A percentile compares a stretch with the other conserved stretches of the same genome.
These are phyloP conservation scores for Pseudogymnoascus sp. DNA, from an alignment of 2,329 filamentous ascomycete genomes.

Conservation along the genomic window DNA sequence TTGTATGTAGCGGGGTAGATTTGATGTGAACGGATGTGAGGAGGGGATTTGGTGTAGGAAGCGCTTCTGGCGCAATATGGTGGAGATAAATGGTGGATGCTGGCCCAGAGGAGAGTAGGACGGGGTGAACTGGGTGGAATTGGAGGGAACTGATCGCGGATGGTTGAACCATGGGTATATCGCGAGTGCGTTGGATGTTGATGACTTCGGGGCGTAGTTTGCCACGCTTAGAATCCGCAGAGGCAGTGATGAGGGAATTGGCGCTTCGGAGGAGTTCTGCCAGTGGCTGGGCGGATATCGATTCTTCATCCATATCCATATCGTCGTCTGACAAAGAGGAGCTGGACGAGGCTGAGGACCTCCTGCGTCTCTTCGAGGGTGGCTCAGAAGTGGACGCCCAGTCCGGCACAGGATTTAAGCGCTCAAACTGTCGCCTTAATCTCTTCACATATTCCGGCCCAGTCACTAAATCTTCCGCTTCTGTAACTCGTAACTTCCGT, in stretches of 20 bases:
- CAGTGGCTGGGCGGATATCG: slow-evolving; percentile 66
- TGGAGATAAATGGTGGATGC: slow-evolving; percentile 83
- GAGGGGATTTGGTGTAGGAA: slow-evolving; percentile 74
- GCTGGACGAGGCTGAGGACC: slow-evolving; percentile 41
- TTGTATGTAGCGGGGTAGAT: slow-evolving; percentile 74
- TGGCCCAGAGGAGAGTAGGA: slow-evolving; percentile 82
- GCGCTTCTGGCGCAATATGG: slow-evolving; percentile 70
- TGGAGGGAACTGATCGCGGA: slow-evolving; percentile 74
- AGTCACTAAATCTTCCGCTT: slow-evolving; percentile 76
- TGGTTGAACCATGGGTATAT: slow-evolving; percentile 71
- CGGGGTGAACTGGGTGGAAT: slow-evolving; percentile 83
- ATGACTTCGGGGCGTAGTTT: slow-evolving; percentile 80
- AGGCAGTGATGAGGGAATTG: slow-evolving; percentile 50
- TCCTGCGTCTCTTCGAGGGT: slow-evolving; percentile 43
- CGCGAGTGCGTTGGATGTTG: slow-evolving; percentile 81
- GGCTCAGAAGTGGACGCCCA: slow-evolving; percentile 50
- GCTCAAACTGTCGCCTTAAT: slow-evolving; percentile 68
- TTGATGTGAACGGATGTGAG: slow-evolving; percentile 84
- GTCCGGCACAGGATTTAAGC: slow-evolving; percentile 50
- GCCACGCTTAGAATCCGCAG: slow-evolving; percentile 49
- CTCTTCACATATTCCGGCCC: slow-evolving; percentile 79
- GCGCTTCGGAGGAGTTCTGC: slow-evolving; percentile 72
- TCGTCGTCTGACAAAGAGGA: slow-evolving; percentile 34
- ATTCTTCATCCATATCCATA: slow-evolving; percentile 48
- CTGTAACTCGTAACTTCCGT: slow-evolving; percentile 73